Base-by-base conservation (phyloP, 306 rosid genomes). In the Lathyrus oleraceus region DNA sequence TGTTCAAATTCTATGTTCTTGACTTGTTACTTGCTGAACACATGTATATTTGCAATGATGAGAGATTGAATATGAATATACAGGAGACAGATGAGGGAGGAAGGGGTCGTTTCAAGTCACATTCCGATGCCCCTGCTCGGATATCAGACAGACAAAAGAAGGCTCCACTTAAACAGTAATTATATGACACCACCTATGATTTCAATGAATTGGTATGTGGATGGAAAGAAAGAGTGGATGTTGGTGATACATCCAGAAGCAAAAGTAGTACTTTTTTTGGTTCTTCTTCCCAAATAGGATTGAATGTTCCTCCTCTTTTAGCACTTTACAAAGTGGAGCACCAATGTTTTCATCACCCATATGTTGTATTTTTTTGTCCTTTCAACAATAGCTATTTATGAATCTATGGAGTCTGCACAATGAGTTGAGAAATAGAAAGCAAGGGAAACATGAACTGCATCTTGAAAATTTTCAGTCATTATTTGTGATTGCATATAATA, bases 81-180 rank as follows among this genome's bases (percentile, higher is more conserved):
- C 85, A 95, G 99, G 99, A 95, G 52, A 91, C 16, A 61, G 97
- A 95, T 6, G 99, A 78, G 76, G 99, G 82, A 81, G 99, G 97
- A 61, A 84, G 95, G 79, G 99, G 99, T 60, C 89, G 99, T 48
- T 95, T 95, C 79, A 95, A 95, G 76, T 95, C 99, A 0, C 99
- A 95, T 83, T 81, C 99, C 11, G 89, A 72, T 0, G 97, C 88
- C 14, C 97, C 99, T 57, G 95, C 99, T 79, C 81, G 99, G 52
- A 95, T 95, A 73, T 84, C 88, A 19, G 99, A 95, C 87, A 84
- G 97, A 88, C 95, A 87, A 86, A 95, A 95, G 87, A 92, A 95
- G 86, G 99, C 97, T 58, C 99, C 99, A 14, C 61, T 95, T 72
- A 95, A 89, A 82, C 82, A 87, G 61, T 95, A 73, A 80, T 43